Evolutionary conservation across 2,329 filamentous ascomycete genomes (phyloP).

Genomic region (Hypoxylon sp.): DNA sequence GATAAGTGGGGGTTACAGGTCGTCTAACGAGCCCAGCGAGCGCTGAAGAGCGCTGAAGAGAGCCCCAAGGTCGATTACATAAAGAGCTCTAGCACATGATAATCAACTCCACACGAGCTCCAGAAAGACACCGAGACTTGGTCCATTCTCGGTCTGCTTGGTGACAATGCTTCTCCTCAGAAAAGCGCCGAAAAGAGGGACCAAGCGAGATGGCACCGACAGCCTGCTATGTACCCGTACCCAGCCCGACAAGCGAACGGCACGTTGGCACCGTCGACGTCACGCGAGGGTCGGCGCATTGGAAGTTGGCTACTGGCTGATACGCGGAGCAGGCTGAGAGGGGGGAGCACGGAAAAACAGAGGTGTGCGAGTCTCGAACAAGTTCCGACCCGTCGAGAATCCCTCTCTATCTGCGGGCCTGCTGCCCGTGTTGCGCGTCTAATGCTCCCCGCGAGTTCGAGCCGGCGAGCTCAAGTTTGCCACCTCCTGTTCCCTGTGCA

Average conservation of each 20-base stretch:
- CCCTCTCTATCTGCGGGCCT: conserved; percentile 22
- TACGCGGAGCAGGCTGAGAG: background rate
- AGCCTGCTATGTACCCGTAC: too few relatives aligned
- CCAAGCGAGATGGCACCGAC: conserved; percentile 22
- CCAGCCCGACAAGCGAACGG: too few relatives aligned
- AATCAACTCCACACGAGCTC: conserved; percentile 21
- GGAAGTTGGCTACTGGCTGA: background rate
- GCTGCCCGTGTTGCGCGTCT: conserved; percentile 28
- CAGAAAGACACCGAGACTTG: conserved; percentile 34
- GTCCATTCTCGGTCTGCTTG: conserved; percentile 26
- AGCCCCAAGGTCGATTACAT: background rate
- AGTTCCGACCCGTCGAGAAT: background rate
- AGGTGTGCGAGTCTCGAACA: background rate
- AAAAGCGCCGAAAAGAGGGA: conserved; percentile 26
- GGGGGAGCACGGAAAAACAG: background rate
- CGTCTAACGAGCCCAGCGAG: too few relatives aligned
- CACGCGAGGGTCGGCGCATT: background rate
- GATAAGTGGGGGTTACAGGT: conserved; percentile 1
- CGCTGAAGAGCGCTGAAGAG: too few relatives aligned
- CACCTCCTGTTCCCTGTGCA: background rate
- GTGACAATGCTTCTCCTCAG: conserved; percentile 8
- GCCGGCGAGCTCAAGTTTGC: conserved; percentile 22
- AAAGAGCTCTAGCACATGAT: conserved; percentile 29
- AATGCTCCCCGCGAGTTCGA: conserved; percentile 6
- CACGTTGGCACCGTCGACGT: background rate